phyloP scores from a whole-genome alignment of 2,329 filamentous ascomycete genomes.

The Pseudogymnoascus sp. region DNA sequence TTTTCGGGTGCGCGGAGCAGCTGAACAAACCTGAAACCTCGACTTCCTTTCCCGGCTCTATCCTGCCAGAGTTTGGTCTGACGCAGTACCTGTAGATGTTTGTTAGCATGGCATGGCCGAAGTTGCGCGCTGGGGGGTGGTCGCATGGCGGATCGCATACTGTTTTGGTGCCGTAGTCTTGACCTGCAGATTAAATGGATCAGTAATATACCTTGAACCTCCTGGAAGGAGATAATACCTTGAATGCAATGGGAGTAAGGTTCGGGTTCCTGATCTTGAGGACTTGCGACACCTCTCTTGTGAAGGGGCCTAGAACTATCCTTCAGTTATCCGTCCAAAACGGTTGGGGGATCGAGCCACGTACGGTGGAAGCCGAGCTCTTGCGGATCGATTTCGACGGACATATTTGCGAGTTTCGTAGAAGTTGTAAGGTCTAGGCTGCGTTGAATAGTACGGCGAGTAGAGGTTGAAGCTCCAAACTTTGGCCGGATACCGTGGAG shows the following conservation, averaged over 20 bases:
- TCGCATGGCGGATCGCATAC: conserved; percentile 46
- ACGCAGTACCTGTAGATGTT: conserved; percentile 73
- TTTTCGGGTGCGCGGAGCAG: neutral
- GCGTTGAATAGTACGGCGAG: neutral
- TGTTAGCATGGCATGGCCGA: conserved; percentile 21
- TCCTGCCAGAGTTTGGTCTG: conserved; percentile 89
- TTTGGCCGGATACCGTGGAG: neutral
- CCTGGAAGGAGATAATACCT: conserved; percentile 40
- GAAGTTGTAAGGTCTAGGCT: neutral
- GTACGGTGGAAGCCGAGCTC: conserved; percentile 92
- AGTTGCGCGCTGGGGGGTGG: conserved; percentile 12
- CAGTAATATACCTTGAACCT: conserved; percentile 22
- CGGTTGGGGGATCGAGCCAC: conserved; percentile 29
- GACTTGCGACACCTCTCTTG: conserved; percentile 54
- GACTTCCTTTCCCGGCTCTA: conserved; percentile 81
- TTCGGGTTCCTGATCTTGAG: conserved; percentile 58
- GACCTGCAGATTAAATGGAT: conserved; percentile 49
- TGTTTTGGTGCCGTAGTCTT: conserved; percentile 99
- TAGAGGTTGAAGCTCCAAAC: conserved; percentile 8
- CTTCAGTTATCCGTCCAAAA: conserved; percentile 20
- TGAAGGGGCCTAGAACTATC: conserved; percentile 50
- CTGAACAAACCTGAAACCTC: conserved; percentile 72
- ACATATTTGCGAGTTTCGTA: neutral
- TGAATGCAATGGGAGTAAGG: conserved; percentile 57
- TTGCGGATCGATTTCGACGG: conserved; percentile 76